Percentiles rank a stretch among this genome's conserved stretches.
Evolutionary conservation across 352 stramenopile species (phyloP).

Genomic region (Globisporangium emineosum): DNA sequence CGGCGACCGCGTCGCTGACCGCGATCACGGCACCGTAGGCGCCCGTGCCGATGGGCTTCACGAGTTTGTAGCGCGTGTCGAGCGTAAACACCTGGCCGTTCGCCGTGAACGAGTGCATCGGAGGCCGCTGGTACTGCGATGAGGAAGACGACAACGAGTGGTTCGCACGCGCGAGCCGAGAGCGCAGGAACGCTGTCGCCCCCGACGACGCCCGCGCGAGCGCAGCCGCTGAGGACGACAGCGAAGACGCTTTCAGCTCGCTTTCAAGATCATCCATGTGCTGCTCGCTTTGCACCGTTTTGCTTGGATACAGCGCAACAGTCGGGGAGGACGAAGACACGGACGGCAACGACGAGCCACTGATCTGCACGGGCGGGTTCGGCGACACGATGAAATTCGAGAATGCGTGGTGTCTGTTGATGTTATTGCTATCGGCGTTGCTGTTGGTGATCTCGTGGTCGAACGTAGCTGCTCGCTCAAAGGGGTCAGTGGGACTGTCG

Average conservation of each 20-base stretch:
- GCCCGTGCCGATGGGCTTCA: slow-evolving; percentile 87
- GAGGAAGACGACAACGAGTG: slow-evolving; percentile 10
- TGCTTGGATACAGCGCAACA: neutral
- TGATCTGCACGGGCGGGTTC: slow-evolving; percentile 15
- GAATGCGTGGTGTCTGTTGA: slow-evolving; percentile 8
- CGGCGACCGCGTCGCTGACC: slow-evolving; percentile 52
- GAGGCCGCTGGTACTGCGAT: slow-evolving; percentile 22
- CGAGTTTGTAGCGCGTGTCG: slow-evolving; percentile 82
- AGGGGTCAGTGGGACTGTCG: slow-evolving; percentile 5
- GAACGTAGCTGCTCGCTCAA: neutral
- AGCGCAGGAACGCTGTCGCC: slow-evolving; percentile 17
- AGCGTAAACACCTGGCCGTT: slow-evolving; percentile 85
- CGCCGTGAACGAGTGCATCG: slow-evolving; percentile 71
- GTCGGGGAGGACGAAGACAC: neutral
- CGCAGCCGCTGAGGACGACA: neutral
- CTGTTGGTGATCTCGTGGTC: neutral
- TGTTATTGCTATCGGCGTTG: neutral
- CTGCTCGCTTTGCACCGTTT: neutral
- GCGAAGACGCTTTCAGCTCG: slow-evolving; percentile 10
- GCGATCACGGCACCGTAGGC: slow-evolving; percentile 91
- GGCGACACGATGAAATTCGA: slow-evolving; percentile 19
- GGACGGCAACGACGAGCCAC: neutral
- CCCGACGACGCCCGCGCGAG: slow-evolving; percentile 18
- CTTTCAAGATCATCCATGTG: neutral
- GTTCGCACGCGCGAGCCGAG: slow-evolving; percentile 2